Base-by-base conservation (phyloP, 306 rosid genomes). In the Rosa rugosa region DNA sequence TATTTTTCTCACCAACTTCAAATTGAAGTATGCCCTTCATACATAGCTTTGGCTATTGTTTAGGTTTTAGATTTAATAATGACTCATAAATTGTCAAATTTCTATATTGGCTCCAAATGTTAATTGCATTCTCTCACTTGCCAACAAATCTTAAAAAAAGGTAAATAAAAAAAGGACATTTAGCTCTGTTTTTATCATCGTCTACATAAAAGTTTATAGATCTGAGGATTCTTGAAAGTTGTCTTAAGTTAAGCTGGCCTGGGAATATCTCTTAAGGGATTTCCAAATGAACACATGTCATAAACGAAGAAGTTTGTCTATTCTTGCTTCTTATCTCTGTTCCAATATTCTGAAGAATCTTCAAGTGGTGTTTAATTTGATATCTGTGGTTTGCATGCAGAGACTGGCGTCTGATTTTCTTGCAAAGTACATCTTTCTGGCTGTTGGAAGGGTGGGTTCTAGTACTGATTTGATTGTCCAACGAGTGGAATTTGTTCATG, bases 381-480 rank as follows among this genome's bases (percentile, higher is more conserved):
- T 10, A 42, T 18, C 11, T 84, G 27, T 74, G 72, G 62, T 78
- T 62, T 76, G 56, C 69, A 20, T 86, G 90, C 92, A 92, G 98
- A 86, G 97, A 71, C 86, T 94, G 79, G 98, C 98, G 14, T 87
- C 97, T 38, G 98, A 94, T 86, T 94, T 94, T 89, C 98, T 94
- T 81, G 75, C 97, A 50, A 83, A 71, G 72, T 94, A 94, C 71
- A 88, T 94, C 63, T 94, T 94, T 83, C 86, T 94, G 80, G 93
- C 98, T 42, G 98, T 94, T 79, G 97, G 97, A 88, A 94, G 98
- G 84, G 98, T 94, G 56, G 98, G 98, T 72, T 94, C 98, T 75
- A 94, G 97, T 75, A 94, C 98, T 59, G 98, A 94, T 87, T 86
- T 94, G 71, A 94, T 94, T 76, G 87, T 87, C 60, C 98, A 94